Evolutionary conservation across 352 stramenopile genomes (phyloP), one percentile per base, ranked within the genome.

Genomic region (Pythium phragmitis): DNA sequence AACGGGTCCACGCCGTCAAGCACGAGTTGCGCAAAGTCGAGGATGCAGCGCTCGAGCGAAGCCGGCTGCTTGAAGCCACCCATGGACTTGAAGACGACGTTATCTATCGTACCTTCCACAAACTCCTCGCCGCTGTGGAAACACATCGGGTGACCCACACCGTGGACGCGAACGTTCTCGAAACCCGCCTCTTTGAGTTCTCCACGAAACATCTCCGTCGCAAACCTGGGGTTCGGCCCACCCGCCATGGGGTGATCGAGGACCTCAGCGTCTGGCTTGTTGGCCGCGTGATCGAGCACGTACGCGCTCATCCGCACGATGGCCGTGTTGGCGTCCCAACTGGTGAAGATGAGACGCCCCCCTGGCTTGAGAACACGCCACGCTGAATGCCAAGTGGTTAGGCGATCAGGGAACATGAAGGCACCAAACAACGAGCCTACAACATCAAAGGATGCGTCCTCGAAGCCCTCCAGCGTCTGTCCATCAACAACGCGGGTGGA

Each of bases 351-450:
- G 0, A 71, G 36, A 12, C 53, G 50, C 0, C 65, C 65, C 1
- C 42, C 42, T 2, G 65, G 65, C 19, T 47, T 52, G 1, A 71
- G 37, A 23, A 71, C 65, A 16, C 65, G 65, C 45, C 12, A 23
- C 6, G 51, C 65, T 5, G 65, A 67, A 9, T 11, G 16, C 65
- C 65, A 71, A 14, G 58, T 58, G 3, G 52, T 39, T 7, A 4
- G 26, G 12, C 65, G 65, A 34, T 71, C 51, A 0, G 57, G 45
- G 41, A 67, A 71, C 23, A 71, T 34, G 34, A 63, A 67, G 3
- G 60, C 30, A 7, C 65, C 65, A 57, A 71, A 71, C 39, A 51
- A 43, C 17, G 65, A 71, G 13, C 7, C 37, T 7, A 71, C 65
- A 1, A 59, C 43, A 19, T 71, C 65, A 48, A 71, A 63, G 6